Conservation (phyloP, 495 filamentous ascomycete species). For the Lophiostoma macrostomum region DNA sequence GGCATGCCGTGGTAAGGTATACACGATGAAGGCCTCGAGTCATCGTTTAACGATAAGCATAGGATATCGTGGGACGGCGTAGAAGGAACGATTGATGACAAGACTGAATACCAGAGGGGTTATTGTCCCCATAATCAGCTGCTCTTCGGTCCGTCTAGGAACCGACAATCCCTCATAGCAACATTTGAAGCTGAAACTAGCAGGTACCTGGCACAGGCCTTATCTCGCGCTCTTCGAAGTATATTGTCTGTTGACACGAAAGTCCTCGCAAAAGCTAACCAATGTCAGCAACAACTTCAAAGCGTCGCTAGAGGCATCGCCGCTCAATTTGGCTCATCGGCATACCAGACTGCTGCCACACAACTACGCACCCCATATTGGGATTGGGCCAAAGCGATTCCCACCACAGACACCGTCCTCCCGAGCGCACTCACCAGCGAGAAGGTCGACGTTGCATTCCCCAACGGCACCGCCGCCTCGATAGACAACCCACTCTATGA, state of each 20-base stretch:
- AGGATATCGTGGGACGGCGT: slow-evolving; percentile 25
- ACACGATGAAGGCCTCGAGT: slow-evolving; percentile 38
- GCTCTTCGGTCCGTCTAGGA: no score
- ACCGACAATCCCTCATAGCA: no score
- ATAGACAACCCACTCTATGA: slow-evolving; percentile 25
- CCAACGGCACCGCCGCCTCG: slow-evolving; percentile 12
- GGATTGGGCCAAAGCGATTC: slow-evolving; percentile 28
- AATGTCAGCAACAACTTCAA: slow-evolving; percentile 19
- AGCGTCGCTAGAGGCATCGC: slow-evolving; percentile 15
- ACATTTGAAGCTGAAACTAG: no score
- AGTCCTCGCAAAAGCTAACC: background rate
- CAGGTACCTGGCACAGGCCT: slow-evolving; percentile 24
- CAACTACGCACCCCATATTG: slow-evolving; percentile 21
- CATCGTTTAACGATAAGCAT: background rate
- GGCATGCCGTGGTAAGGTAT: slow-evolving; percentile 23
- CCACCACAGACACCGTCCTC: slow-evolving; percentile 11
- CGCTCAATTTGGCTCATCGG: background rate
- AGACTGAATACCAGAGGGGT: background rate
- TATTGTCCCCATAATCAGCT: slow-evolving; percentile 21
- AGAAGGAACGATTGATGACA: slow-evolving; percentile 1
- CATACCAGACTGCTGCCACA: slow-evolving; percentile 16
- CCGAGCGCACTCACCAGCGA: slow-evolving; percentile 6
- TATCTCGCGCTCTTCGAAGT: slow-evolving; percentile 26
- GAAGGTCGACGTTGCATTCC: slow-evolving; percentile 15
- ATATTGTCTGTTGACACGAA: background rate